A percentile compares a stretch with the other conserved stretches of the same genome.
phyloP scores from a whole-genome alignment of 2,329 filamentous ascomycete genomes.

The Diaporthe sp. region DNA sequence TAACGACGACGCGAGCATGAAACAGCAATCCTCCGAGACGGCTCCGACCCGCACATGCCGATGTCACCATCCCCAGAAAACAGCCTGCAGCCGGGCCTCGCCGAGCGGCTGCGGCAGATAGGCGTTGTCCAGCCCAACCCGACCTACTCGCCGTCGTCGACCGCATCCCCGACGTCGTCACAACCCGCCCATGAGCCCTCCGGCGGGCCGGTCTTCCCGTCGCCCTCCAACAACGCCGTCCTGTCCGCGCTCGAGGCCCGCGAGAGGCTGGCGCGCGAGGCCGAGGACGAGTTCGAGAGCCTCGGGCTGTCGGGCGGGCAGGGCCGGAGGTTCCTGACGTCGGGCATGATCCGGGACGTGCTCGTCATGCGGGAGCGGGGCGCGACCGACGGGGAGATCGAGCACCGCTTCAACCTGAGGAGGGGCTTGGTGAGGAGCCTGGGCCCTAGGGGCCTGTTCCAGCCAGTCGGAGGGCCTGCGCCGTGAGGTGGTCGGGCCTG shows the following conservation, averaged over 20 bases:
- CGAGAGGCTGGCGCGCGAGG: conserved; percentile 58
- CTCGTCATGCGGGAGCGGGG: conserved; percentile 61
- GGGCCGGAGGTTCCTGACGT: conserved; percentile 63
- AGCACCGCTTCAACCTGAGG: conserved; percentile 61
- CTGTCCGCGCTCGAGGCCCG: conserved; percentile 65
- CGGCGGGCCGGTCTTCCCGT: conserved; percentile 47
- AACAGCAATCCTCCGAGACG: conserved; percentile 57
- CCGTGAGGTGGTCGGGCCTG: not conserved
- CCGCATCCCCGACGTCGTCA: conserved; percentile 48
- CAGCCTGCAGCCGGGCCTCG: conserved; percentile 59
- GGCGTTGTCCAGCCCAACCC: conserved; percentile 69
- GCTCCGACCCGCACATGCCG: conserved; percentile 56
- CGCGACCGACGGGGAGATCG: conserved; percentile 57
- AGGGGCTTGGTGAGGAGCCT: conserved; percentile 61
- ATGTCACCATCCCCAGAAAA: conserved; percentile 45
- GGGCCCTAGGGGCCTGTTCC: conserved; percentile 57
- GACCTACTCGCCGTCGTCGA: conserved; percentile 67
- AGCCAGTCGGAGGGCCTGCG: conserved; percentile 50
- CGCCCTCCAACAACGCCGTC: conserved; percentile 58
- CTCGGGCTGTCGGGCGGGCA: conserved; percentile 51
- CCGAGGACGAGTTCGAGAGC: conserved; percentile 60
- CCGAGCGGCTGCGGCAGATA: conserved; percentile 66
- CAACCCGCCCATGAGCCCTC: conserved; percentile 21
- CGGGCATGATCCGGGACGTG: conserved; percentile 61
- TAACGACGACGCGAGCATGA: not conserved